Percentiles rank a stretch among this genome's conserved stretches.
phyloP scores from a whole-genome alignment of 2,329 filamentous ascomycete species.

The Fusarium tuaranense region DNA sequence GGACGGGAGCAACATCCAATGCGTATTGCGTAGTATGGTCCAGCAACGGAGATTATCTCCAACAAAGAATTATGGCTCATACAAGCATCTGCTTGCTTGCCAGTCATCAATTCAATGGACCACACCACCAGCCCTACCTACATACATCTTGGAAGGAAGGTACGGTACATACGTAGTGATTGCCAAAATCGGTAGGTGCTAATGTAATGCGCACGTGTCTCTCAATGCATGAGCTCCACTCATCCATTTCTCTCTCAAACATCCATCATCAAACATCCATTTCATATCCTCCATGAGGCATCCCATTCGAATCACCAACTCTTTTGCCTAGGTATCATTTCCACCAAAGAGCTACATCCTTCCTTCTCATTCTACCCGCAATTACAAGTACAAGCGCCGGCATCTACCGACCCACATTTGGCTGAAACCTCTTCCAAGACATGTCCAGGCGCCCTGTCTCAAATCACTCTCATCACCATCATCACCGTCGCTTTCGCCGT shows the following conservation, averaged over 20 bases:
- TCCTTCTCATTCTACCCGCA: neutral
- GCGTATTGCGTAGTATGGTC: neutral
- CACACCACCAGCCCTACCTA: conserved; percentile 4
- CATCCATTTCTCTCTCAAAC: conserved; percentile 10
- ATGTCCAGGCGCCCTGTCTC: conserved; percentile 1
- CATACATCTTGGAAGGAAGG: neutral
- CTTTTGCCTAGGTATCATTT: neutral
- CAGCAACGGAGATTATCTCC: neutral
- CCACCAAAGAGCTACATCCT: neutral
- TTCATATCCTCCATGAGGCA: neutral
- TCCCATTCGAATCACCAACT: neutral
- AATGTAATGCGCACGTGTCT: conserved; percentile 40
- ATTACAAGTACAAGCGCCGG: conserved; percentile 1
- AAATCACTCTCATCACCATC: neutral
- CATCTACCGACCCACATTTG: conserved; percentile 10
- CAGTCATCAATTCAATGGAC: neutral
- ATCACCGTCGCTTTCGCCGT: neutral
- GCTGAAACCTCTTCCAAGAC: conserved; percentile 29
- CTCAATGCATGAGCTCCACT: conserved; percentile 10
- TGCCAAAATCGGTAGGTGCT: conserved; percentile 38
- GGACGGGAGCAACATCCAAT: neutral
- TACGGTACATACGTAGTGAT: conserved; percentile 10
- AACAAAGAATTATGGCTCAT: neutral
- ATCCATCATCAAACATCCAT: neutral
- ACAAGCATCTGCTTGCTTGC: neutral